phyloP scores from a whole-genome alignment of 2,329 filamentous ascomycete species.

The Pestalotiopsis sp. region DNA sequence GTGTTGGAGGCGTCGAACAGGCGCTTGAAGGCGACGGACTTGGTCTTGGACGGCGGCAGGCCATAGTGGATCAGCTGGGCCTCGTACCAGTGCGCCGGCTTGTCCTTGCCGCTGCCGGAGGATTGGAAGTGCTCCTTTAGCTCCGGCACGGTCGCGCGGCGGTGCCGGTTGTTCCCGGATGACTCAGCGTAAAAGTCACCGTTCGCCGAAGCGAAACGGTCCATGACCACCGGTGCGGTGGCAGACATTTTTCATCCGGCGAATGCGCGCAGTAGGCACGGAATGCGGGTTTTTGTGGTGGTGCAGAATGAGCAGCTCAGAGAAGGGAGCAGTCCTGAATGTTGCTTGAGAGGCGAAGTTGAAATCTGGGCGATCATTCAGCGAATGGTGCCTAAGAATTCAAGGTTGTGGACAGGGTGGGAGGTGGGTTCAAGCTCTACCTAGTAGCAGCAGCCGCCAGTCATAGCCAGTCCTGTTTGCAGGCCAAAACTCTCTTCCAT shows the following conservation, averaged over 20 bases:
- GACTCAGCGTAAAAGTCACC: conserved; percentile 47
- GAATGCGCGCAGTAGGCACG: not conserved
- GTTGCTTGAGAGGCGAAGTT: not conserved
- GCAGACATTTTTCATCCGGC: conserved; percentile 25
- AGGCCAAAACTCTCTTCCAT: not conserved
- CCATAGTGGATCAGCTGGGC: conserved; percentile 67
- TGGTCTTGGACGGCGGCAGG: conserved; percentile 56
- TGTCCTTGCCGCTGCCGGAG: conserved; percentile 44
- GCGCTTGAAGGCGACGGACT: conserved; percentile 60
- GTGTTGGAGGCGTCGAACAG: conserved; percentile 58
- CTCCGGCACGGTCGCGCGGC: conserved; percentile 45
- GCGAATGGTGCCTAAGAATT: not conserved
- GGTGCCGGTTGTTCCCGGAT: conserved; percentile 45
- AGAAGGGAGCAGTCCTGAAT: not conserved
- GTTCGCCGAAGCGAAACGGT: conserved; percentile 44
- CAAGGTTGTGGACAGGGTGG: not conserved
- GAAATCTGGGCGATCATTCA: not conserved
- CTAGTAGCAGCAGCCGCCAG: too few relatives aligned
- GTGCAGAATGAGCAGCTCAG: not conserved
- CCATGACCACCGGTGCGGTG: conserved; percentile 31
- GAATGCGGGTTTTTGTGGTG: too few relatives aligned
- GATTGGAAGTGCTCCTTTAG: conserved; percentile 47
- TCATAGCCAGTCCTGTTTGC: not conserved
- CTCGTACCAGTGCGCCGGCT: conserved; percentile 63
- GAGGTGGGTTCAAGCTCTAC: not conserved